These are phyloP conservation scores for Diplodia corticola DNA, from an alignment of 2,329 filamentous ascomycete species.

Conservation along the genomic window DNA sequence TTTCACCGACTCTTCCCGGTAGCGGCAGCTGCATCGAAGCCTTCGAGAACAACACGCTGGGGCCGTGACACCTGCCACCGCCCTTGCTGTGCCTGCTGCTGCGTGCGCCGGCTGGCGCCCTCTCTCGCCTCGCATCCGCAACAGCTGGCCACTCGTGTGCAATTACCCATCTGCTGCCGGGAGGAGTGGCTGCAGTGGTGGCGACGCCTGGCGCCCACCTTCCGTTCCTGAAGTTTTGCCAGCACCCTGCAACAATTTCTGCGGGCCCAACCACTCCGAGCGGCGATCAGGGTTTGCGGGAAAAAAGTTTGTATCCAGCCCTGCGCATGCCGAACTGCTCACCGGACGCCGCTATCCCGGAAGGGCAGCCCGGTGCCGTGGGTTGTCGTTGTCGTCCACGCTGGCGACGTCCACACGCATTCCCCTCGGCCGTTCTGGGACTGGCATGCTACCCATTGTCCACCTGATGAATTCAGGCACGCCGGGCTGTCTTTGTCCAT, in stretches of 20 bases:
- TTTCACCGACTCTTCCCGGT: conserved; percentile 18
- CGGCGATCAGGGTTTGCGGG: conserved; percentile 2
- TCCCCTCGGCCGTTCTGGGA: not conserved
- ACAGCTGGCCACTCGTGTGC: not conserved
- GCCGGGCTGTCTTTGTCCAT: not conserved
- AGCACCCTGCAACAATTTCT: conserved; percentile 5
- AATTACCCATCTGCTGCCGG: not conserved
- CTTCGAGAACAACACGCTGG: conserved; percentile 15
- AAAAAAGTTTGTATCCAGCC: conserved; percentile 3
- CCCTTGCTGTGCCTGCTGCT: not conserved
- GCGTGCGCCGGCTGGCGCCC: not conserved
- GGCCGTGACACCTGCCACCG: not conserved
- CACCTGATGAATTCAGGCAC: not conserved
- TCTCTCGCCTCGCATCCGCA: not conserved
- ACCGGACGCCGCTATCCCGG: conserved; percentile 5
- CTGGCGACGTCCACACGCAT: conserved; percentile 4
- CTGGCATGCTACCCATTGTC: not conserved
- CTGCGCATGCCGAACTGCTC: not conserved
- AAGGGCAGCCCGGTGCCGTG: conserved; percentile 3
- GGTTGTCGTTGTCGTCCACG: conserved; percentile 8
- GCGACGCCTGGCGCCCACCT: not conserved
- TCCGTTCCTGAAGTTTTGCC: conserved; percentile 11
- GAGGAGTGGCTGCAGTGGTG: not conserved
- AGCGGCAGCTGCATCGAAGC: conserved; percentile 14
- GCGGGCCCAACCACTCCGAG: not conserved